Conservation (phyloP, 768 basidiomycete species). For the Lentinula detonsa region DNA sequence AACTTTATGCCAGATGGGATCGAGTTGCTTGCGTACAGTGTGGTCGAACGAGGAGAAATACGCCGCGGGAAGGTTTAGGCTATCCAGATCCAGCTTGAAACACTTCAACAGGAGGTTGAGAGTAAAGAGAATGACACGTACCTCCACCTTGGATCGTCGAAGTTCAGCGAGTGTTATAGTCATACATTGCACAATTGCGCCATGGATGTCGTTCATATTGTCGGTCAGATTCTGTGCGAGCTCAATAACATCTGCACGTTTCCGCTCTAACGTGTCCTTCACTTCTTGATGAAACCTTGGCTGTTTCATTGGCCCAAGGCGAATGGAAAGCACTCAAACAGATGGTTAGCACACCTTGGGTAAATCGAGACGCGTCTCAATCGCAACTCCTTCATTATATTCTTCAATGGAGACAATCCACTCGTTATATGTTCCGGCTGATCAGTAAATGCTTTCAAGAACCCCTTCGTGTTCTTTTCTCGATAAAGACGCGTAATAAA, state of each 20-base stretch:
- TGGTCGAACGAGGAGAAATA: slow-evolving; percentile 92
- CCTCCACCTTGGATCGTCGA: slow-evolving; percentile 72
- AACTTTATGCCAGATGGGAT: slow-evolving; percentile 96
- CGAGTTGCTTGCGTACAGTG: slow-evolving; percentile 82
- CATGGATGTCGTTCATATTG: slow-evolving; percentile 88
- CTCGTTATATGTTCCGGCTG: slow-evolving; percentile 93
- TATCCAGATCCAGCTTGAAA: slow-evolving; percentile 86
- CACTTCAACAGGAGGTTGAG: background rate
- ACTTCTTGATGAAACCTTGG: slow-evolving; percentile 86
- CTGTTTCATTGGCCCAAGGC: background rate
- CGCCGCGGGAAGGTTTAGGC: slow-evolving; percentile 86
- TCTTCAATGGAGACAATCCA: slow-evolving; percentile 86
- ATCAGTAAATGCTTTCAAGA: slow-evolving; percentile 96
- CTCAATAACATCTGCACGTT: slow-evolving; percentile 89
- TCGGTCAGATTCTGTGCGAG: slow-evolving; percentile 82
- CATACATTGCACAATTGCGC: slow-evolving; percentile 92
- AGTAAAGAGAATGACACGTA: slow-evolving; percentile 31
- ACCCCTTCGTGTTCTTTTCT: slow-evolving; percentile 84
- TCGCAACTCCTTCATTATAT: slow-evolving; percentile 90
- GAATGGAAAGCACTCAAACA: background rate
- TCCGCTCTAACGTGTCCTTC: slow-evolving; percentile 73
- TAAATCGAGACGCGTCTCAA: slow-evolving; percentile 86
- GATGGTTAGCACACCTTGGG: slow-evolving; percentile 55
- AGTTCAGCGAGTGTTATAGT: slow-evolving; percentile 82
- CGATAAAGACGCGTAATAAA: slow-evolving; percentile 91